phyloP scores from a whole-genome alignment of 805 yeast species.

The Candida coleopterorum region DNA sequence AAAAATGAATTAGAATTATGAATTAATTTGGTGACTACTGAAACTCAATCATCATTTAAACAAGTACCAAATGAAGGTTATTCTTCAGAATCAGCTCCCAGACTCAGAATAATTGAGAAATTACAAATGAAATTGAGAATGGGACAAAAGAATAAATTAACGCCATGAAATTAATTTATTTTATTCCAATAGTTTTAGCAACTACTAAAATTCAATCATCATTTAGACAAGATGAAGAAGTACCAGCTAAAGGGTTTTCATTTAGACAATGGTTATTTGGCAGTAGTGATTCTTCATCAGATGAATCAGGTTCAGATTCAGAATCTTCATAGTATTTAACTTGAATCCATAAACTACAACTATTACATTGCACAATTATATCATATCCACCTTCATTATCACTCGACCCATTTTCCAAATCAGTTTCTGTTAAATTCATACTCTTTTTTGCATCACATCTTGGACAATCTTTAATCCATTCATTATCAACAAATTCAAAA shows the following conservation, averaged over 20 bases:
- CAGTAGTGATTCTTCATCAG: neutral
- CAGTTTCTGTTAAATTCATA: slow-evolving; percentile 56
- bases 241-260: slow-evolving; percentile 1
- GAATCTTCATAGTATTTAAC: slow-evolving; percentile 58
- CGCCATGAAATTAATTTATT: neutral
- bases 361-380: slow-evolving; percentile 58
- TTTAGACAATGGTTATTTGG: neutral
- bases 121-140: too few relatives aligned
- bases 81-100: too few relatives aligned
- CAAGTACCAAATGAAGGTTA: too few relatives aligned
- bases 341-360: slow-evolving; percentile 83
- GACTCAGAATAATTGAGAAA: too few relatives aligned
- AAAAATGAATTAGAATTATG: slow-evolving; percentile 14
- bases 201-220: neutral
- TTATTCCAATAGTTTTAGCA: neutral
- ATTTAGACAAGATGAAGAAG: neutral
- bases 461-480: slow-evolving; percentile 57
- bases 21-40: neutral
- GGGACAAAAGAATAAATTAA: too few relatives aligned
- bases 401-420: slow-evolving; percentile 51
- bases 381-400: slow-evolving; percentile 53
- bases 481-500: slow-evolving; percentile 40
- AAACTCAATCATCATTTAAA: too few relatives aligned
- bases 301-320: slow-evolving; percentile 9
- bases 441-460: slow-evolving; percentile 53